Evolutionary conservation across 495 filamentous ascomycete species (phyloP), one percentile per base, ranked within the genome.

Genomic region (Hypoxylon fragiforme): DNA sequence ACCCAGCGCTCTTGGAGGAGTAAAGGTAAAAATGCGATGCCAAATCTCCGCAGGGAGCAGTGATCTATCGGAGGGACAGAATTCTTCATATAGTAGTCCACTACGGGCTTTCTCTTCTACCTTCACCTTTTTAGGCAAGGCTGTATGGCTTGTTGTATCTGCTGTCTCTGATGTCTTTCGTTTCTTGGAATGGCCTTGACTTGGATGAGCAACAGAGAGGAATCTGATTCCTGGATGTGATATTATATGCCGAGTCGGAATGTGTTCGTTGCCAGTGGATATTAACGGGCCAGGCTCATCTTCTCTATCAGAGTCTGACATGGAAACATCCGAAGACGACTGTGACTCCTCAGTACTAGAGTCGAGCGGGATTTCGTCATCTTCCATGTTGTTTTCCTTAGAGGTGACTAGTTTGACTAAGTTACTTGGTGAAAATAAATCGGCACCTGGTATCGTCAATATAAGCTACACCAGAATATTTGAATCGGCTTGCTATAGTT

Each of bases 21-120:
- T 72, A 55, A 78, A 79, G 53, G 73, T 75, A 57, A 83, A 82
- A 48, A 80, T 71, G 54, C 71, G 72, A 62, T 82, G 78, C 80
- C 80, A 83, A 35, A 82, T 63, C 63, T 81, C 77, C 16, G 70
- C 54, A 47, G 77, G 71, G 18, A 83, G 65, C 36, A 68, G 60
- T 66, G 71, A 74, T 62, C 63, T 70, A 54, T 76, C 43, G 26
- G 31, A 42, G 15, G 56, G 36, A 60, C 42, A 26, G 24, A 21
- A 8, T n/a, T 21, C 28, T 20, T 26, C 14, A 32, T 45, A 45
- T 18, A 12, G 16, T 8, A 21, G 13, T 20, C 26, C 28, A 14
- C 15, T 30, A 30, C 8, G 26, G 30, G 26, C 22, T 13, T 54
- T 54, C 21, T 54, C 58, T 44, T 70, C 63, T 48, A 75, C 30